Conservation (phyloP, 2,329 filamentous ascomycete genomes). For the Pseudocercospora musae region DNA sequence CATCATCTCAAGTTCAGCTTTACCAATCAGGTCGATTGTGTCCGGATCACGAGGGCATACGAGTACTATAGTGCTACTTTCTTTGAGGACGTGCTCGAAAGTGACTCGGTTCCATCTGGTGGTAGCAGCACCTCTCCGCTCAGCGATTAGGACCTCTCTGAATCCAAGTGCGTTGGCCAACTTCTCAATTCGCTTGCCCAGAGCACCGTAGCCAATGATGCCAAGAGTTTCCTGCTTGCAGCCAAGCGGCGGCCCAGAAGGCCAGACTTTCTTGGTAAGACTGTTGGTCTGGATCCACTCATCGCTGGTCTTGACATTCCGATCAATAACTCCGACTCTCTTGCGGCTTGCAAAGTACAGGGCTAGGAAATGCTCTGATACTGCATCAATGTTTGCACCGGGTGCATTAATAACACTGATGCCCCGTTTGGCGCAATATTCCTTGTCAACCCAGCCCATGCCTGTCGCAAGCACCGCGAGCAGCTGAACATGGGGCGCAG, state of each 20-base stretch:
- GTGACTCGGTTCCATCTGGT: slow-evolving; percentile 10
- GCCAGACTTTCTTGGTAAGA: slow-evolving; percentile 20
- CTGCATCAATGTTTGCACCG: slow-evolving; percentile 21
- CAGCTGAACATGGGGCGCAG: slow-evolving; percentile 20
- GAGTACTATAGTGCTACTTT: slow-evolving; percentile 15
- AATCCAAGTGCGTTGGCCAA: slow-evolving; percentile 18
- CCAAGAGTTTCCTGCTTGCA: slow-evolving; percentile 22
- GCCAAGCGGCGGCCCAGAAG: slow-evolving; percentile 18
- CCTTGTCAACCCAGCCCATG: slow-evolving; percentile 24
- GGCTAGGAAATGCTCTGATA: slow-evolving; percentile 22
- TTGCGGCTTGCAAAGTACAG: slow-evolving; percentile 22
- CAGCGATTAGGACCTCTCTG: slow-evolving; percentile 18
- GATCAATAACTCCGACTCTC: slow-evolving; percentile 16
- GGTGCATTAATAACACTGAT: slow-evolving; percentile 21
- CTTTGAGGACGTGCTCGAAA: slow-evolving; percentile 18
- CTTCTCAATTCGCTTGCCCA: slow-evolving; percentile 19
- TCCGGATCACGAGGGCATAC: slow-evolving; percentile 19
- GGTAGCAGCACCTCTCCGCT: slow-evolving; percentile 12
- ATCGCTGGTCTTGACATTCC: slow-evolving; percentile 19
- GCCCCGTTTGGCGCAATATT: slow-evolving; percentile 18
- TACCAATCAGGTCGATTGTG: slow-evolving; percentile 20
- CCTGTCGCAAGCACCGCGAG: slow-evolving; percentile 22
- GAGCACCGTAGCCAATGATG: slow-evolving; percentile 21
- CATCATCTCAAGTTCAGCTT: slow-evolving; percentile 18
- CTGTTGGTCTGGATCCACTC: slow-evolving; percentile 20